A percentile compares a stretch with the other conserved stretches of the same genome.
phyloP scores from a whole-genome alignment of 305 asterid species.

The Fraxinus nigra region DNA sequence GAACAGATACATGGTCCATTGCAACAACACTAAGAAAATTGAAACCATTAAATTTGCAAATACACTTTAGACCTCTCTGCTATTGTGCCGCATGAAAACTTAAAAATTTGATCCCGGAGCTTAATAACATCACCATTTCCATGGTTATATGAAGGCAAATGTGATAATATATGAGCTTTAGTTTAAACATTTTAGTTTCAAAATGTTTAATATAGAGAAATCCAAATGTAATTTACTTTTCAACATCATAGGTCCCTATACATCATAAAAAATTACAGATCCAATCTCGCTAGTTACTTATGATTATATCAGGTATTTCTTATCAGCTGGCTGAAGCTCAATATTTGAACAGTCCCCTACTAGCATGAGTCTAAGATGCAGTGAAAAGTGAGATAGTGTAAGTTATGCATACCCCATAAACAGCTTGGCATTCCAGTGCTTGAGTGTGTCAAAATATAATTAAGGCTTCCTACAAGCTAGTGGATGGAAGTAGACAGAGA shows the following conservation, averaged over 20 bases:
- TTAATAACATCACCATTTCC: background rate
- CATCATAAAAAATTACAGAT: background rate
- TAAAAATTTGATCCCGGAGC: background rate
- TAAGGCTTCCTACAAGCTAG: background rate
- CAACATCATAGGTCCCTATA: background rate
- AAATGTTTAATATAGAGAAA: slow-evolving; percentile 14
- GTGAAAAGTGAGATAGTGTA: background rate
- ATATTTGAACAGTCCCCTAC: background rate
- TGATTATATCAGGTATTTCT: background rate
- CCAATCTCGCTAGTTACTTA: background rate
- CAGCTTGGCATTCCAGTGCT: background rate
- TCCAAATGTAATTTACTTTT: background rate
- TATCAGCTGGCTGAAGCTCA: background rate
- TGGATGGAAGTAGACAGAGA: background rate
- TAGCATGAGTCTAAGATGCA: background rate
- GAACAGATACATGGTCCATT: slow-evolving; percentile 14
- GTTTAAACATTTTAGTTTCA: background rate
- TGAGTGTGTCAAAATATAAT: background rate
- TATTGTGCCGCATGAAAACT: slow-evolving; percentile 15
- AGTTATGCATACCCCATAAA: background rate
- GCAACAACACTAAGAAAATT: background rate
- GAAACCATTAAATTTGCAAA: background rate
- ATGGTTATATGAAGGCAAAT: slow-evolving; percentile 1
- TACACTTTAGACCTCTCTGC: background rate
- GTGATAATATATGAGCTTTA: background rate